phyloP scores from a whole-genome alignment of 2,329 filamentous ascomycete genomes.

The Monosporascus sp. region DNA sequence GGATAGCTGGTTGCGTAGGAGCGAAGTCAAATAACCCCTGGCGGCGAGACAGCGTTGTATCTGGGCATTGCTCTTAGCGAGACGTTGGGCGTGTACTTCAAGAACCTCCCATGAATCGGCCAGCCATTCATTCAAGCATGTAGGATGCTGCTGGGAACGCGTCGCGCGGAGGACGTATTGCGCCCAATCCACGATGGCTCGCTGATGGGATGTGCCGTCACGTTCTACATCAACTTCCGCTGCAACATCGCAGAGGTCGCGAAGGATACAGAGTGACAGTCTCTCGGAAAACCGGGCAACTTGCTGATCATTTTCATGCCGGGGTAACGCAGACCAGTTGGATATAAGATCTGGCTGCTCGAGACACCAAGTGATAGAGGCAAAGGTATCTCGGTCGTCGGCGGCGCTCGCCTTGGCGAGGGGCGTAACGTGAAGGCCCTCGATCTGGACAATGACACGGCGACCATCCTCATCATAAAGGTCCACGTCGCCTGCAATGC shows the following conservation, averaged over 20 bases:
- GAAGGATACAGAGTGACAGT: constrained; percentile 17
- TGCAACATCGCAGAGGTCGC: constrained; percentile 7
- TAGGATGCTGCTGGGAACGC: constrained; percentile 1
- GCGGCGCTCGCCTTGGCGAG: constrained; percentile 5
- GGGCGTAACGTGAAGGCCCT: constrained; percentile 9
- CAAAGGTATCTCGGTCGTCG: constrained; percentile 13
- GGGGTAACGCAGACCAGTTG: background rate
- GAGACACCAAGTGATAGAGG: constrained; percentile 8
- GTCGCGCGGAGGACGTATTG: constrained; percentile 2
- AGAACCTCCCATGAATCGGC: constrained; percentile 4
- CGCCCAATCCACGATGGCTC: constrained; percentile 15
- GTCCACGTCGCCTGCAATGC: constrained; percentile 20
- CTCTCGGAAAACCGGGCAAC: constrained; percentile 13
- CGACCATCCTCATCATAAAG: background rate
- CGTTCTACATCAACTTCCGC: constrained; percentile 5
- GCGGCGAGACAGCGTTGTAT: constrained; percentile 3
- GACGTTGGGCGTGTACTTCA: constrained; percentile 1
- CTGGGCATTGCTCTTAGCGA: background rate
- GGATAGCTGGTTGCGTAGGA: constrained; percentile 24
- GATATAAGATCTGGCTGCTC: constrained; percentile 6
- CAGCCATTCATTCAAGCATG: constrained; percentile 5
- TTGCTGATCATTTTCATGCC: constrained; percentile 5
- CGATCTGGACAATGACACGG: constrained; percentile 5
- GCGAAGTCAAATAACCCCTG: constrained; percentile 23
- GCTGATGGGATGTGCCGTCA: constrained; percentile 11